phyloP scores from a whole-genome alignment of 2,329 filamentous ascomycete genomes.

The Trichophyton verrucosum region DNA sequence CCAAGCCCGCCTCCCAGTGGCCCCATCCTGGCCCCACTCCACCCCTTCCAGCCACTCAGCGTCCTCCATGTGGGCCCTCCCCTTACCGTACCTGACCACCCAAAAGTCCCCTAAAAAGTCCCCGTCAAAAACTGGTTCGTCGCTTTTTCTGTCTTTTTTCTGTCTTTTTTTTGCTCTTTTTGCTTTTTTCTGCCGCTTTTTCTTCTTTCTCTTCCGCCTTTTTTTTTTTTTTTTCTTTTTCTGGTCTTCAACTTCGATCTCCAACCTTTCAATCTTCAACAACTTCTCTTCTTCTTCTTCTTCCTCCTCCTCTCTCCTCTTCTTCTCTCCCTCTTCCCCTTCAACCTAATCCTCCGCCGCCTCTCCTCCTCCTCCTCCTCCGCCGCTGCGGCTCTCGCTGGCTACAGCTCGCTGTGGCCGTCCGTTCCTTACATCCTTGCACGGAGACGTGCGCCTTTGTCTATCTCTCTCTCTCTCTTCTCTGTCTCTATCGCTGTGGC shows the following conservation, averaged over 20 bases:
- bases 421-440: conserved; percentile 24
- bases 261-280: no score
- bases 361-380: conserved; percentile 9
- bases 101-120: no score
- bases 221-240: no score
- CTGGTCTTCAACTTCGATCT: no score
- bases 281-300: neutral
- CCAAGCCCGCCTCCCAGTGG: neutral
- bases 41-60: neutral
- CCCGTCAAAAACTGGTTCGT: no score
- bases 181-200: no score
- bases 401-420: conserved; percentile 21
- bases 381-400: neutral
- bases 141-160: no score
- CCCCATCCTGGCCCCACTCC: neutral
- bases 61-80: neutral
- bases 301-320: neutral
- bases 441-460: neutral
- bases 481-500: neutral
- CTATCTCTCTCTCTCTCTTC: neutral
- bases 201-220: no score
- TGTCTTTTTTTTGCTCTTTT: no score
- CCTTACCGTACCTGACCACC: neutral
- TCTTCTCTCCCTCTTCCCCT: neutral
- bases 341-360: conserved; percentile 4